phyloP scores from a whole-genome alignment of 2,329 filamentous ascomycete species.

The Bipolaris cookei region DNA sequence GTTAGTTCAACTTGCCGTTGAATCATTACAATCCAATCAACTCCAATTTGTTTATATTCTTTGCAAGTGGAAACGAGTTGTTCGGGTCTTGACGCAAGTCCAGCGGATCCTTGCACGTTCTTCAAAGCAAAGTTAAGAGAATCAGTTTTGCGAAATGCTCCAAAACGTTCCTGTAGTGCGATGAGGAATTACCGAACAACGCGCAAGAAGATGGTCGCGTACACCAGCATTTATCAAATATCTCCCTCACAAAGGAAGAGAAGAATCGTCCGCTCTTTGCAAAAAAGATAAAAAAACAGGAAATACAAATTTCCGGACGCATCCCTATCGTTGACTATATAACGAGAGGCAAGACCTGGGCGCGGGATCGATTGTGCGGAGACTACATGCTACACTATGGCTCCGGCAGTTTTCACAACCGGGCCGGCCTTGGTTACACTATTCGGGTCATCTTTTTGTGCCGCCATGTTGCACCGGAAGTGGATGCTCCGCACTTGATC shows the following conservation, averaged over 20 bases:
- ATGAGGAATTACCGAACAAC: not conserved
- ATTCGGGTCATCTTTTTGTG: not conserved
- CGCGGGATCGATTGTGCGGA: conserved; percentile 19
- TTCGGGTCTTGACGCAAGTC: conserved; percentile 31
- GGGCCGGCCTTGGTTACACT: conserved; percentile 34
- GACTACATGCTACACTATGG: conserved; percentile 27
- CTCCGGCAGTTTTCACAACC: conserved; percentile 26
- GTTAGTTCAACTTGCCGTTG: conserved; percentile 25
- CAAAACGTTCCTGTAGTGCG: not conserved
- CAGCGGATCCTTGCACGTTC: conserved; percentile 28
- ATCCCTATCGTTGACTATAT: not conserved
- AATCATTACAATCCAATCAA: conserved; percentile 33
- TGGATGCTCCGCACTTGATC: not conserved
- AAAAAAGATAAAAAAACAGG: not conserved
- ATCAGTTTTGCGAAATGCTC: conserved; percentile 10
- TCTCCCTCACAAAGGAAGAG: not conserved
- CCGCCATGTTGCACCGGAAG: not conserved
- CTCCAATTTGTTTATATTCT: conserved; percentile 1
- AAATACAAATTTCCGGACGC: conserved; percentile 7
- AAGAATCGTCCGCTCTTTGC: not conserved
- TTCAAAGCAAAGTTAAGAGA: conserved; percentile 23
- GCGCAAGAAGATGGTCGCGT: not conserved
- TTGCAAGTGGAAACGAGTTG: conserved; percentile 3
- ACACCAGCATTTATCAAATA: not conserved
- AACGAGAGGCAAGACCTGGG: conserved; percentile 1